Conservation (phyloP, 108 stramenopile species). For the Fistulifera solaris region DNA sequence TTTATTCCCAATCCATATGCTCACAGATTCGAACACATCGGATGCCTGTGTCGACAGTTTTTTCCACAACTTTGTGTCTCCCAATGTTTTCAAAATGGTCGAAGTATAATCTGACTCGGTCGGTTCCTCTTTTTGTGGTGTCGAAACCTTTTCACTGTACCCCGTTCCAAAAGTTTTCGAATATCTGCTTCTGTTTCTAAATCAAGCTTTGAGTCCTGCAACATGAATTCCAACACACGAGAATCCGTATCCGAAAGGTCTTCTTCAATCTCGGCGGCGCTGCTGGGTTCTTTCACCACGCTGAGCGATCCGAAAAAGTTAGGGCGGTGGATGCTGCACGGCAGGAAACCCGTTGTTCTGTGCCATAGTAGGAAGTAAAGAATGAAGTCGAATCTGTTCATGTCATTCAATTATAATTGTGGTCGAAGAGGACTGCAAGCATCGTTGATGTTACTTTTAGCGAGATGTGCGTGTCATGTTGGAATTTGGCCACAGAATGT, state of each 20-base stretch:
- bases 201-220: slow-evolving; percentile 58
- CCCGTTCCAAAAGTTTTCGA: slow-evolving; percentile 54
- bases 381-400: too few species aligned
- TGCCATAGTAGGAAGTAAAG: too few species aligned
- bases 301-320: too few species aligned
- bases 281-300: too few species aligned
- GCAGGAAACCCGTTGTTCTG: too few species aligned
- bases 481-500: too few species aligned
- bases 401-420: too few species aligned
- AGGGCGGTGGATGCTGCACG: too few species aligned
- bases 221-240: slow-evolving; percentile 61
- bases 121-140: slow-evolving; percentile 13
- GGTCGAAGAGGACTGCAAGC: too few species aligned
- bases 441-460: too few species aligned
- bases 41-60: slow-evolving; percentile 42
- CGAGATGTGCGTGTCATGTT: too few species aligned
- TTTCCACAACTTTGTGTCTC: slow-evolving; percentile 69
- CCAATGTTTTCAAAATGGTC: slow-evolving; percentile 31
- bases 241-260: slow-evolving; percentile 56
- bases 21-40: slow-evolving; percentile 51
- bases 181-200: slow-evolving; percentile 50
- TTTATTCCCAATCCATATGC: slow-evolving; percentile 59
- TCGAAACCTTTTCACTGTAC: slow-evolving; percentile 15
- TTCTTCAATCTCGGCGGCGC: slow-evolving; percentile 9
- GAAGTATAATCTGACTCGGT: slow-evolving; percentile 15